Conservation (phyloP, 495 filamentous ascomycete genomes). For the Pyronema omphalodes region DNA sequence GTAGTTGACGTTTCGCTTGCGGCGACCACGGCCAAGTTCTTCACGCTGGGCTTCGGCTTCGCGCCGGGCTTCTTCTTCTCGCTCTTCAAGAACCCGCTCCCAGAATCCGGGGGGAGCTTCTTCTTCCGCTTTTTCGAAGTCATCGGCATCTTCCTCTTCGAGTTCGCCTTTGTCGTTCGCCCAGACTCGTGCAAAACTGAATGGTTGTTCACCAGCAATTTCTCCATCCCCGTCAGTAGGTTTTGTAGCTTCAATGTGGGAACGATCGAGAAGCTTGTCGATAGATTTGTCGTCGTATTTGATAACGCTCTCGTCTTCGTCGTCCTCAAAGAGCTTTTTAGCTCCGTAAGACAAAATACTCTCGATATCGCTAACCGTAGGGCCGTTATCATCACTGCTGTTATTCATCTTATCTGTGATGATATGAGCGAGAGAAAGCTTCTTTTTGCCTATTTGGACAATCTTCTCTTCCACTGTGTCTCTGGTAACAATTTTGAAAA, state of each 20-base stretch:
- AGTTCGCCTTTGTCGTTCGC: slow-evolving; percentile 47
- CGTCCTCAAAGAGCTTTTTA: slow-evolving; percentile 64
- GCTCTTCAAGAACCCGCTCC: slow-evolving; percentile 70
- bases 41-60: slow-evolving; percentile 46
- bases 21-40: slow-evolving; percentile 65
- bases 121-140: slow-evolving; percentile 39
- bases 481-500: slow-evolving; percentile 84
- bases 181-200: slow-evolving; percentile 86
- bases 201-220: slow-evolving; percentile 52
- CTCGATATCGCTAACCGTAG: slow-evolving; percentile 50
- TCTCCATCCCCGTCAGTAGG: slow-evolving; percentile 29
- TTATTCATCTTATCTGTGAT: slow-evolving; percentile 78
- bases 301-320: slow-evolving; percentile 37
- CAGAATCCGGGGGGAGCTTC: slow-evolving; percentile 42
- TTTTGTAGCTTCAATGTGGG: slow-evolving; percentile 52
- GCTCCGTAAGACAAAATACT: slow-evolving; percentile 81
- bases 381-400: slow-evolving; percentile 53
- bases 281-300: slow-evolving; percentile 63
- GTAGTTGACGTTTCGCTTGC: slow-evolving; percentile 32
- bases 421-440: slow-evolving; percentile 82
- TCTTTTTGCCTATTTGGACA: slow-evolving; percentile 85
- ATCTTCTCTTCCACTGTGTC: slow-evolving; percentile 87
- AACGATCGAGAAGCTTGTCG: slow-evolving; percentile 75
- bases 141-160: slow-evolving; percentile 34
- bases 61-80: slow-evolving; percentile 53